Base-by-base conservation (phyloP, 2,329 filamentous ascomycete genomes). In the Colletotrichum sp. region DNA sequence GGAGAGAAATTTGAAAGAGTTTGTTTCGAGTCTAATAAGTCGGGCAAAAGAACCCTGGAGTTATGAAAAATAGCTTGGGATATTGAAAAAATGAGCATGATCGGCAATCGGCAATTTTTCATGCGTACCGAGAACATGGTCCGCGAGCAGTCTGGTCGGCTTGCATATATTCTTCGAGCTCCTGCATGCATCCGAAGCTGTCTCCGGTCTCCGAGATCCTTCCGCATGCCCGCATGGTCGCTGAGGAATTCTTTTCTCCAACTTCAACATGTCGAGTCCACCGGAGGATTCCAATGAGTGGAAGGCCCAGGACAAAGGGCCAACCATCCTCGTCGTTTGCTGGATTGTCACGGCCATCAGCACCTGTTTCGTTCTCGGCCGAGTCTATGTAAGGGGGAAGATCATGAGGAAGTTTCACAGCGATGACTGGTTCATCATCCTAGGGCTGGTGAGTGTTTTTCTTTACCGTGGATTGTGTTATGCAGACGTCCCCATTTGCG, bases 341-440 rank as follows among this genome's bases (percentile, higher is more conserved):
- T 83, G 82, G 81, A 43, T 79, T 3, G 77, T 84, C 61, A 83
- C 82, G 1, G 77, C 77, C 3, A 28, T 84, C 32, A 81, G 82
- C 10, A 78, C 79, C 3, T 4, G 82, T 9, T 79, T 84, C 13
- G 81, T 84, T 9, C 30, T 77, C 1, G 80, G 80, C 0, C 79
- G 84, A 12, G 76, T 85, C 8, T 83, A 79, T 21, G 82, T 83
- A 15, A 80, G 84, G 15, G 72, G 73, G 2, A 75, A 66, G 7
- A 77, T 85, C 10, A 74, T 84, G 55, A 79, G 80, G 9, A 82
- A 82, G 28, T 76, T 85, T 15, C 81, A 83, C 2, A 70, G 80
- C 5, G 85, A 87, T 68, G 85, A 86, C 75, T 85, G 81, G 64
- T 76, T 86, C 24, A 85, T 86, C 75, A 75, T 81, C 0, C 7